Percentiles rank a stretch among this genome's conserved stretches.
Evolutionary conservation across 805 yeast genomes (phyloP).

Genomic region (Naumovozyma baii): DNA sequence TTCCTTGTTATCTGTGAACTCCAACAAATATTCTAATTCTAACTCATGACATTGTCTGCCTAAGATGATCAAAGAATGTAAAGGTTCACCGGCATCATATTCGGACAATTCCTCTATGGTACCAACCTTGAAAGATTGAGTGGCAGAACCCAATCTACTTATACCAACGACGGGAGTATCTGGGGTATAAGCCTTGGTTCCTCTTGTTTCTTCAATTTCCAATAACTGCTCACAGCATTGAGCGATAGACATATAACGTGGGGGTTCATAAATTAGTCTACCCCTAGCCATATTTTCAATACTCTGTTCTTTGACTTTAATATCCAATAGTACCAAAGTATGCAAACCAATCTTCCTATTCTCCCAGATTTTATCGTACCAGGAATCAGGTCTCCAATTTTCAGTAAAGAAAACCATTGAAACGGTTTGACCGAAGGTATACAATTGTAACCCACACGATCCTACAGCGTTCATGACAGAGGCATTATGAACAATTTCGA

Average conservation of each 20-base stretch:
- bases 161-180: constrained; percentile 91
- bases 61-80: constrained; percentile 81
- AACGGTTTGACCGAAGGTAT: constrained; percentile 95
- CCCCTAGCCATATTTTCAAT: constrained; percentile 91
- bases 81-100: constrained; percentile 88
- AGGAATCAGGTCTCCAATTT: constrained; percentile 91
- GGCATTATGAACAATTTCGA: constrained; percentile 86
- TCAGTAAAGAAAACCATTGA: constrained; percentile 94
- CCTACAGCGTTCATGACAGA: constrained; percentile 98
- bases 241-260: constrained; percentile 86
- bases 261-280: constrained; percentile 86
- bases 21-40: constrained; percentile 76
- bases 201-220: constrained; percentile 74
- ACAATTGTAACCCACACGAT: constrained; percentile 90
- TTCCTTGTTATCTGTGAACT: constrained; percentile 56
- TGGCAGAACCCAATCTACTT: constrained; percentile 81
- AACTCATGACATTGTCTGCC: constrained; percentile 93
- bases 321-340: constrained; percentile 78
- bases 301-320: constrained; percentile 94
- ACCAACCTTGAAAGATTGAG: constrained; percentile 75
- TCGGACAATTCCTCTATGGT: constrained; percentile 66
- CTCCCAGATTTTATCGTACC: constrained; percentile 81
- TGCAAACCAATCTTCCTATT: constrained; percentile 86
- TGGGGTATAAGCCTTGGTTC: constrained; percentile 70
- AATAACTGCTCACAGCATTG: constrained; percentile 83